Evolutionary conservation across 1,139 yeast species (phyloP), one percentile per base, ranked within the genome.

Genomic region (Waltiozyma sp.): DNA sequence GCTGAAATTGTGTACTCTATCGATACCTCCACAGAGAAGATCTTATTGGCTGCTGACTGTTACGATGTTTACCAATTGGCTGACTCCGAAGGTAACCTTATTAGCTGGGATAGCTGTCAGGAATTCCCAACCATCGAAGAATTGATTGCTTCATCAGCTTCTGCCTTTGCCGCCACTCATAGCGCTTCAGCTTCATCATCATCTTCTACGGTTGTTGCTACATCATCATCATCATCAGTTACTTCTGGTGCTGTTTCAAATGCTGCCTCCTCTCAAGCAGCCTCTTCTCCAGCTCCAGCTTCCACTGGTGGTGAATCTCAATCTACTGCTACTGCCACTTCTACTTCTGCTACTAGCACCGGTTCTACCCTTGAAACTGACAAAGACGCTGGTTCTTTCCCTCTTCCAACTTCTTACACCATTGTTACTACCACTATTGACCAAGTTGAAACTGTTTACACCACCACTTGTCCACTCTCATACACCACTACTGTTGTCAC

Each of bases 71-170:
- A 47, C 44, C 40, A 41, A 33, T 39, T 54, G 36, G 53, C 46
- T 28, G 49, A 50, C 23, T 41, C 45, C 3, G 41, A 37, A 16
- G 38, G 47, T 23, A 44, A 38, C 3, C 36, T 33, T 10, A 42
- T 54, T 21, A 44, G 46, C 18, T 54, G 58, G 58, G 28, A 41
- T 8, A 40, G 50, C 6, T 54, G 58, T 46, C 45, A 41, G 18
- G 58, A 54, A 40, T 54, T 47, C 47, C 49, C 55, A 44, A 51
- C 51, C 49, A 51, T 44, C 40, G 42, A 45, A 38, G 19, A 45
- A 2, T 28, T 44, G 13, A 52, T 39, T 2, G 28, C 40, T 4
- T 19, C 47, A 3, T 19, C 47, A 3, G 8, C 44, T 15, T 2
- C 43, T 19, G 16, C 38, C 9, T 19, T 43, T 10, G 16, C 39